Percentiles rank a stretch among this genome's conserved stretches.
Conservation (phyloP, 345 rosid species). For the Ceriops zippeliana region DNA sequence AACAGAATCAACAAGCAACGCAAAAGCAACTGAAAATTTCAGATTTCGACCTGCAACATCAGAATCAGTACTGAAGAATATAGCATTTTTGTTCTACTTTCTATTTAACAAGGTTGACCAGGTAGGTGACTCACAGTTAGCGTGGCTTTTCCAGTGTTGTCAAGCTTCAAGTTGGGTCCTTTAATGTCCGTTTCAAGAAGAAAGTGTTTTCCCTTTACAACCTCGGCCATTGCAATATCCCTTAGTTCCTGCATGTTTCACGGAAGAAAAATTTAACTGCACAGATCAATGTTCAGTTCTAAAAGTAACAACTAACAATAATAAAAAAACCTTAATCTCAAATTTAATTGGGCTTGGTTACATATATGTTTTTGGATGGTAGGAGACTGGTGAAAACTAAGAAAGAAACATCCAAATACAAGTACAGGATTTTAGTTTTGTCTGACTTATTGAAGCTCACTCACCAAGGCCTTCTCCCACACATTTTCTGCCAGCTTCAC, state of each 20-base stretch:
- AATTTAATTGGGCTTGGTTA: background rate
- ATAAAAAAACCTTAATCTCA: background rate
- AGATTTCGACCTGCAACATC: no score
- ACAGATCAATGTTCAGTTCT: background rate
- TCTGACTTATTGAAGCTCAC: conserved; percentile 19
- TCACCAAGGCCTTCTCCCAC: conserved; percentile 91
- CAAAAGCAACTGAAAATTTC: background rate
- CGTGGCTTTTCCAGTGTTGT: conserved; percentile 87
- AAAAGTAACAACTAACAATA: background rate
- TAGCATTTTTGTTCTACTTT: no score
- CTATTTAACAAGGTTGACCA: background rate
- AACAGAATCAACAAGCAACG: background rate
- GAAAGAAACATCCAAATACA: background rate
- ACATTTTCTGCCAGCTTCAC: conserved; percentile 70
- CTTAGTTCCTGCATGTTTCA: conserved; percentile 57
- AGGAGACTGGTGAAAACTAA: background rate
- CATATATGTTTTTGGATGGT: background rate
- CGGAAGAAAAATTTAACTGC: conserved; percentile 1
- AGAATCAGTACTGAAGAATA: no score
- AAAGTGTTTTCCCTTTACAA: conserved; percentile 68
- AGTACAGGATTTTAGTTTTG: background rate
- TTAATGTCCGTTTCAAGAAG: conserved; percentile 84
- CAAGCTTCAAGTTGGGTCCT: conserved; percentile 82
- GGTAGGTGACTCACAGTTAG: conserved; percentile 54
- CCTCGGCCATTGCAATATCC: conserved; percentile 63